Evolutionary conservation across 371 early-diverging fungal species (phyloP), one percentile per base, ranked within the genome.

Genomic region (Rhizopus arrhizus): DNA sequence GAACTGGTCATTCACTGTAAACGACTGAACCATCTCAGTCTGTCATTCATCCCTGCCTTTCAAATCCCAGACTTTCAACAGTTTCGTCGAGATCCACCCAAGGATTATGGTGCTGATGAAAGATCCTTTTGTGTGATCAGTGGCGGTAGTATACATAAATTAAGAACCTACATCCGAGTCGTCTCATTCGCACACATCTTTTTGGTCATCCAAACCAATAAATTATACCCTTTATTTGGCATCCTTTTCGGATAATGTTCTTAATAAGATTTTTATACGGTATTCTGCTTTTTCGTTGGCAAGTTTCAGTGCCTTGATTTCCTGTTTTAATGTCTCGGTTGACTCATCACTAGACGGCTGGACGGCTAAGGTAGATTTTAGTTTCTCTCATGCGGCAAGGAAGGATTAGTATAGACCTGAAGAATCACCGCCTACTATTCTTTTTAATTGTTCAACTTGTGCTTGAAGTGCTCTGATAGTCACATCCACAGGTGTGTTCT

Each of bases 111-210:
- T 5, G 59, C 65, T 1, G 82, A 82, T 42, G 75, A 77, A 40
- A 71, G 79, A 15, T 77, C 81, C 10, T 87, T 87, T 73, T 85
- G 86, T 68, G 88, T 87, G 9, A 85, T 85, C 65, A 82, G 83
- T 50, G 86, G 85, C 3, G 68, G 77, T 48, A 84, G 84, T n/a
- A 83, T 86, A 31, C 70, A 75, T 51, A 82, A 83, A 8, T 50
- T 84, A 33, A 62, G 84, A 42, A 58, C 54, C 2, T 80, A 75
- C 58, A 72, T 86, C 8, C 40, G 40, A 22, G 22, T 22, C 22
- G 22, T 22, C 22, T 22, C 22, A 22, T 22, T 22, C 22, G 22
- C 22, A 22, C 22, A 0, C 22, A 22, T 22, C 22, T 22, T 22
- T 51, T 32, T 22, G 22, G 22, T 22, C 22, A 22, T 22, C 2